Evolutionary conservation across 805 yeast genomes (phyloP).

Genomic region (Hanseniaspora taiwanica): DNA sequence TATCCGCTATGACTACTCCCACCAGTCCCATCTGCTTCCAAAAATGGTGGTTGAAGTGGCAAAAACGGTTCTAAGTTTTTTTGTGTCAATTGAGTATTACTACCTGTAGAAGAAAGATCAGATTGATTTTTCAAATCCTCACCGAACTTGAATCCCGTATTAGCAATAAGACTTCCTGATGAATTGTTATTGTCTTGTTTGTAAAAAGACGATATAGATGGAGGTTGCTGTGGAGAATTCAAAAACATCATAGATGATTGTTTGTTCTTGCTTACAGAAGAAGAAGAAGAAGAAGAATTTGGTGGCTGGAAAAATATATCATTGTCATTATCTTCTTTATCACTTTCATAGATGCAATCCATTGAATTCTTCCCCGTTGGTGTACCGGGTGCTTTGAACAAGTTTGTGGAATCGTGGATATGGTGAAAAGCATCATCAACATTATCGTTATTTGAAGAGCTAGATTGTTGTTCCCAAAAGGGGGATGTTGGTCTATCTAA

Average conservation of each 20-base stretch:
- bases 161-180: constrained; percentile 21
- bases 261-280: constrained; percentile 3
- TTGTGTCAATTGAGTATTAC: too few species aligned
- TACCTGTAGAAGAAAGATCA: neutral
- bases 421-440: neutral
- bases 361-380: constrained; percentile 3
- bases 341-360: constrained; percentile 7
- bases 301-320: neutral
- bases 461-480: constrained; percentile 1
- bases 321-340: constrained; percentile 1
- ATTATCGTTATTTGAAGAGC: neutral
- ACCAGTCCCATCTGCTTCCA: neutral
- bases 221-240: neutral
- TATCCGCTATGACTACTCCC: neutral
- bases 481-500: neutral
- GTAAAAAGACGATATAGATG: constrained; percentile 7
- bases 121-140: constrained; percentile 3
- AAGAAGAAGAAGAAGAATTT: too few species aligned
- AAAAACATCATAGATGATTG: neutral
- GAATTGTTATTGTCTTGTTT: constrained; percentile 22
- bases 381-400: constrained; percentile 1
- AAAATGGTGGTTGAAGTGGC: neutral
- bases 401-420: too few species aligned
- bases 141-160: constrained; percentile 22
- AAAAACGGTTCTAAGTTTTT: too few species aligned